These are phyloP conservation scores for Pseudozyma pruni DNA, from an alignment of 1,284 basidiomycete genomes.

Conservation along the genomic window DNA sequence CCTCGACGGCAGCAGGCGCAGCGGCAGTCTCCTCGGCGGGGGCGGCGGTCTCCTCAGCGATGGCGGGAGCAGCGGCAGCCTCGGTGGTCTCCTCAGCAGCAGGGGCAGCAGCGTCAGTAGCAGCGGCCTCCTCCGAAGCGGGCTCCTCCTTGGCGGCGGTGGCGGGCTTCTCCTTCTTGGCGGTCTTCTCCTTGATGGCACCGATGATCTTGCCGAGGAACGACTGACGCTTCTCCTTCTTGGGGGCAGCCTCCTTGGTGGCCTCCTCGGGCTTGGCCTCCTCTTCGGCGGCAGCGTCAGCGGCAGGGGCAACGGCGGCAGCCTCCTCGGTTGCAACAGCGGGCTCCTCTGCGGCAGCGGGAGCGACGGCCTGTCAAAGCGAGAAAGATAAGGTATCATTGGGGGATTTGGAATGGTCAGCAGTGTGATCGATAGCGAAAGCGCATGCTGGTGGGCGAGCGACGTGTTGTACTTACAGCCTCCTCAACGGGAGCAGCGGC, in stretches of 20 bases:
- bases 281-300: conserved; percentile 13
- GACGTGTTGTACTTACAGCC: conserved; percentile 3
- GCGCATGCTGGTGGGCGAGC: neutral
- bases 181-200: conserved; percentile 55
- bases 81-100: conserved; percentile 14
- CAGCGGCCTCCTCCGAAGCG: conserved; percentile 37
- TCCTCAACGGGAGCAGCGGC: conserved; percentile 24
- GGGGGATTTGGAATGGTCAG: too few species aligned
- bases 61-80: conserved; percentile 38
- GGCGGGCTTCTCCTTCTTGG: conserved; percentile 49
- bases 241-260: conserved; percentile 48
- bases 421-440: neutral
- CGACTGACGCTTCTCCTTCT: conserved; percentile 63
- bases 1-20: conserved; percentile 25
- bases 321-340: conserved; percentile 20
- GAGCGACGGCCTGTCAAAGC: conserved; percentile 7
- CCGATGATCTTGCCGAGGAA: conserved; percentile 53
- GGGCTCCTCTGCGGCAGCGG: conserved; percentile 30
- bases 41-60: conserved; percentile 31
- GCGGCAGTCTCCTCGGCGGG: conserved; percentile 26
- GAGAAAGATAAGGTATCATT: neutral
- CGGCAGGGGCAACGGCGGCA: conserved; percentile 12
- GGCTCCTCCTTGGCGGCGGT: conserved; percentile 36
- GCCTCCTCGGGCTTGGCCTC: conserved; percentile 27
- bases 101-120: conserved; percentile 16